Evolutionary conservation across 352 stramenopile species (phyloP).

Genomic region (Pythium sukuiense): DNA sequence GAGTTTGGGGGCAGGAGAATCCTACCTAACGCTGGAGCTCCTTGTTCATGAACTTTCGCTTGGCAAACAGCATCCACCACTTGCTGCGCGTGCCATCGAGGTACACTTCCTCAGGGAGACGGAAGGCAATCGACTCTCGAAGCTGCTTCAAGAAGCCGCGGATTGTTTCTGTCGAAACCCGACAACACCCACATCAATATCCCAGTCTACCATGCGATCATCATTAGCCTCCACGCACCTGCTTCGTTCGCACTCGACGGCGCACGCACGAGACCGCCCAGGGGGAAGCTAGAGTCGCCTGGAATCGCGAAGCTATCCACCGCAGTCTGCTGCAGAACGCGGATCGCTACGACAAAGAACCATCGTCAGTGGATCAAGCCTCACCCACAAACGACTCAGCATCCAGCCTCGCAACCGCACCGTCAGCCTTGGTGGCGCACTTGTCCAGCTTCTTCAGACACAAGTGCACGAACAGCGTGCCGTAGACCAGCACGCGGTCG

Average conservation of each 20-base stretch:
- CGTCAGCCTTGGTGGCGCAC: constrained; percentile 72
- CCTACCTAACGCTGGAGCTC: constrained; percentile 76
- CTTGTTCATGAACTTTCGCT: constrained; percentile 96
- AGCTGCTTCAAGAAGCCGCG: constrained; percentile 91
- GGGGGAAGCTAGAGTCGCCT: constrained; percentile 79
- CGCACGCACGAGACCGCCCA: constrained; percentile 79
- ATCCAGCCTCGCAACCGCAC: constrained; percentile 23
- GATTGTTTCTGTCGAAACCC: constrained; percentile 58
- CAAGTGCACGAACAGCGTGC: constrained; percentile 91
- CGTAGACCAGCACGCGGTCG: constrained; percentile 93
- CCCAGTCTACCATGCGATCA: neutral
- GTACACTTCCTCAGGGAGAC: constrained; percentile 85
- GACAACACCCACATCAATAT: constrained; percentile 1
- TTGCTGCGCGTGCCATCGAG: constrained; percentile 89
- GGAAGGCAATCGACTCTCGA: constrained; percentile 76
- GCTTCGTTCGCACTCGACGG: constrained; percentile 74
- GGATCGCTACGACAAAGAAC: constrained; percentile 42
- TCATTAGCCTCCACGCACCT: constrained; percentile 31
- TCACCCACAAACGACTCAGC: too few relatives aligned
- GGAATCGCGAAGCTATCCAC: constrained; percentile 87
- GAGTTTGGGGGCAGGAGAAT: neutral
- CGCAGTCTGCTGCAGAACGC: constrained; percentile 78
- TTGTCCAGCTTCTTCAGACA: constrained; percentile 91
- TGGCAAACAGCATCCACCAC: constrained; percentile 94
- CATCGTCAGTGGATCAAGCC: neutral